Percentiles rank a stretch among this genome's conserved stretches.
These are phyloP conservation scores for Pseudogymnoascus sp. DNA, from an alignment of 2,329 filamentous ascomycete species.

Conservation along the genomic window DNA sequence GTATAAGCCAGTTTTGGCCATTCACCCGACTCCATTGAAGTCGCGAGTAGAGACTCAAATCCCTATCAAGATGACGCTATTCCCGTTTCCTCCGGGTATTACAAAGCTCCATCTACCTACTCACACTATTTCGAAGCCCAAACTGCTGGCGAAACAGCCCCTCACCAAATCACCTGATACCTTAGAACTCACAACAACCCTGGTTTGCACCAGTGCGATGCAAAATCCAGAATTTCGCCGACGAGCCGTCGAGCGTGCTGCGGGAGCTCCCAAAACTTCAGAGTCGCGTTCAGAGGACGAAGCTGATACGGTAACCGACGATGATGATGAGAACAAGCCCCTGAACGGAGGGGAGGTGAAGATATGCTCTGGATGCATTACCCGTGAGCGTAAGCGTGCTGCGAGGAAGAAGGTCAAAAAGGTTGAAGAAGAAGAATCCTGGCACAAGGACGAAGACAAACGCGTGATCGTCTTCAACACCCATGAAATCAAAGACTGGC, in stretches of 20 bases:
- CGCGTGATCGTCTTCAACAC: constrained; percentile 90
- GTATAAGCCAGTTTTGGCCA: constrained; percentile 43
- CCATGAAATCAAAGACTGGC: constrained; percentile 79
- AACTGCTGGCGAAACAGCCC: constrained; percentile 70
- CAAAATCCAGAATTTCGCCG: constrained; percentile 59
- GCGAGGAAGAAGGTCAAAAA: constrained; percentile 91
- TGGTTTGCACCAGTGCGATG: constrained; percentile 93
- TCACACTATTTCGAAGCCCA: constrained; percentile 90
- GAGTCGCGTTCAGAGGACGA: constrained; percentile 18
- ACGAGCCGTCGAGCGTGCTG: constrained; percentile 60
- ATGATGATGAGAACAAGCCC: constrained; percentile 54
- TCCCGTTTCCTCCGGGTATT: constrained; percentile 66
- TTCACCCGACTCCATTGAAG: constrained; percentile 66
- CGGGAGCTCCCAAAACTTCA: constrained; percentile 33
- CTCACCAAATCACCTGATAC: constrained; percentile 64
- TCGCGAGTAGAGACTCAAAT: constrained; percentile 97
- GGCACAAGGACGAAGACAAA: constrained; percentile 71
- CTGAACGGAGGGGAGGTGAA: constrained; percentile 88
- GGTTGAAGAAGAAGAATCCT: constrained; percentile 83
- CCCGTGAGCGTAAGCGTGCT: constrained; percentile 82
- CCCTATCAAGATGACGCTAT: constrained; percentile 73
- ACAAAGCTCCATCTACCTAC: constrained; percentile 79
- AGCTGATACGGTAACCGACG: constrained; percentile 42
- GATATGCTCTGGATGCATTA: constrained; percentile 88
- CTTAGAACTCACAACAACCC: constrained; percentile 69